Evolutionary conservation across 768 basidiomycete species (phyloP), one percentile per base, ranked within the genome.

Genomic region (Rhodotorula kratochvilovae): DNA sequence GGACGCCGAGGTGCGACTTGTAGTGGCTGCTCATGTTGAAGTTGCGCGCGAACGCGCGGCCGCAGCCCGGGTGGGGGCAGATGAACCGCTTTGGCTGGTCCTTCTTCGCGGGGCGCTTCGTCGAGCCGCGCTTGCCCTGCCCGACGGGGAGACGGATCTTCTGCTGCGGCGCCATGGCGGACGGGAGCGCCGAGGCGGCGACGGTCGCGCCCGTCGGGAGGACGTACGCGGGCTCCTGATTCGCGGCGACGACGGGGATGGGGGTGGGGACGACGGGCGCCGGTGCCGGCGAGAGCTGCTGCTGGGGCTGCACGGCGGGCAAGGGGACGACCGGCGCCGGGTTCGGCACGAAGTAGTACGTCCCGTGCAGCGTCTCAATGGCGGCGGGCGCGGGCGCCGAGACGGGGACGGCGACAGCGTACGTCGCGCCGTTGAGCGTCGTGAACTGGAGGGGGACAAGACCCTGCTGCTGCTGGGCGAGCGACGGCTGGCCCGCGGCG

Each of bases 1-100:
- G 74, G 25, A 77, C 63, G 31, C 74, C 74, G 31, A 75, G 65
- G 60, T 76, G 74, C 8, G 35, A 51, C 68, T 72, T 70, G 66
- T 70, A 61, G 59, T 77, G 77, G n/a, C 59, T 67, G 45, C 68
- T 64, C 39, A 76, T 70, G 69, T 77, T 77, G 71, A 76, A 77
- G 65, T 77, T 76, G n/a, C 77, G 55, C 19, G 75, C 73, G 50
- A 77, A 77, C 11, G 66, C 67, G 21, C 73, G 61, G 21, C 70
- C 71, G 69, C 77, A 77, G 23, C 67, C 70, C 5, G 61, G 58
- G 58, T 75, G 71, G 29, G 75, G 68, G 67, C 77, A 77, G 12
- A 61, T 39, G 65, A 71, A 71, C 48, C 56, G 53, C 54, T 61
- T 62, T 33, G 61, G 54, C 51, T 71, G 70, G 43, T 71, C 70